These are phyloP conservation scores for Racocetra persica DNA, from an alignment of 371 early-diverging fungal genomes.

Conservation along the genomic window DNA sequence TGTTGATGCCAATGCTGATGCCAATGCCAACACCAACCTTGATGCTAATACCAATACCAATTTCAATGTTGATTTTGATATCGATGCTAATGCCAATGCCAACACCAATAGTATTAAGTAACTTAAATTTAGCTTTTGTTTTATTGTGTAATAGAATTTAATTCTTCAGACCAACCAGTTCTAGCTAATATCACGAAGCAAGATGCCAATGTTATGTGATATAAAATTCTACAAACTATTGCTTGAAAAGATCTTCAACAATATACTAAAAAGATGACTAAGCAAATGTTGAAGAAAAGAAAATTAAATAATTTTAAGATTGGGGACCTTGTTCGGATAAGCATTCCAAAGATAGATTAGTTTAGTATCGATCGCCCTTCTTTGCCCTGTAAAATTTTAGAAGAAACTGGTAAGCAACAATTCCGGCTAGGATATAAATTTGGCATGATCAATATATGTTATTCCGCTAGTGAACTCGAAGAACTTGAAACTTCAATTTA, in stretches of 20 bases:
- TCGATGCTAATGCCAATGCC: too few relatives aligned
- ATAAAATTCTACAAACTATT: neutral
- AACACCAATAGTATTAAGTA: neutral
- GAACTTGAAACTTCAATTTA: neutral
- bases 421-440: neutral
- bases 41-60: too few relatives aligned
- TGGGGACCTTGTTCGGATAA: neutral
- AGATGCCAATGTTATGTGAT: neutral
- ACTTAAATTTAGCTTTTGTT: too few relatives aligned
- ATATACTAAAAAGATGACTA: slow-evolving; percentile 1
- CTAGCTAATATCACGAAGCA: neutral
- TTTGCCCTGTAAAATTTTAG: slow-evolving; percentile 18
- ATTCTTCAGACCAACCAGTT: neutral
- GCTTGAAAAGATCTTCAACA: neutral
- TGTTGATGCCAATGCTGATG: too few relatives aligned
- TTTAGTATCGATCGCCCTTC: neutral
- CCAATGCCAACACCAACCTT: too few relatives aligned
- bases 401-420: slow-evolving; percentile 4
- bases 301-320: neutral
- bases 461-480: slow-evolving; percentile 4
- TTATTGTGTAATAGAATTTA: neutral
- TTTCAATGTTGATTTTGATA: too few relatives aligned
- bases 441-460: neutral
- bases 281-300: slow-evolving; percentile 14
- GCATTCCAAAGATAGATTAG: slow-evolving; percentile 21